Conservation (phyloP, 768 basidiomycete species). For the Trametes villosa region DNA sequence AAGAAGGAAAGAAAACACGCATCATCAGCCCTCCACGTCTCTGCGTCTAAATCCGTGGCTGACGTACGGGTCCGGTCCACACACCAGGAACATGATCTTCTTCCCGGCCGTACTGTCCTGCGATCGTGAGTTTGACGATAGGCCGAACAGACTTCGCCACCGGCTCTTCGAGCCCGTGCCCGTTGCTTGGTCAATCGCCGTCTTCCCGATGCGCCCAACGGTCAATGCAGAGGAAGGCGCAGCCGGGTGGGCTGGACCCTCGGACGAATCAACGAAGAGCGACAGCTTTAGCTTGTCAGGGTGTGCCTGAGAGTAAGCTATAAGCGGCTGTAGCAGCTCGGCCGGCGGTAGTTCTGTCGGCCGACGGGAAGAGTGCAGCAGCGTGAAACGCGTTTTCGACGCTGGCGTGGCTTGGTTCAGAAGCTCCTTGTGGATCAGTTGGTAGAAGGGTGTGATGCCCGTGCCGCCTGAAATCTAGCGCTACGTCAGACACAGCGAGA, state of each 20-base stretch:
- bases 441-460: conserved; percentile 85
- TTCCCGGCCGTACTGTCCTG: conserved; percentile 34
- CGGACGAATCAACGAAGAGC: conserved; percentile 62
- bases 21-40: conserved; percentile 16
- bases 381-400: conserved; percentile 60
- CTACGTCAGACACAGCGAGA: neutral
- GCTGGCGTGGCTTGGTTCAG: conserved; percentile 26
- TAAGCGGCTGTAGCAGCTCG: conserved; percentile 57
- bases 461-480: conserved; percentile 84
- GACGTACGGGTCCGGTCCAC: conserved; percentile 78
- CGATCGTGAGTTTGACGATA: neutral
- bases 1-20: conserved; percentile 5
- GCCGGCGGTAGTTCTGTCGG: conserved; percentile 73
- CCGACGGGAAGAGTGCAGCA: conserved; percentile 72
- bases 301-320: conserved; percentile 48
- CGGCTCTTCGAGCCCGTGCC: conserved; percentile 34
- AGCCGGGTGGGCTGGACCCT: conserved; percentile 25
- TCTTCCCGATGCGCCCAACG: conserved; percentile 59
- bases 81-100: conserved; percentile 70
- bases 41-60: conserved; percentile 10
- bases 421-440: conserved; percentile 66
- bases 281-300: conserved; percentile 60
- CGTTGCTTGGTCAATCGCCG: conserved; percentile 49
- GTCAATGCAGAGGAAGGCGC: conserved; percentile 35
- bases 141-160: conserved; percentile 36